Conservation (phyloP, 2,329 filamentous ascomycete genomes). For the Tolypocladium tundrense region DNA sequence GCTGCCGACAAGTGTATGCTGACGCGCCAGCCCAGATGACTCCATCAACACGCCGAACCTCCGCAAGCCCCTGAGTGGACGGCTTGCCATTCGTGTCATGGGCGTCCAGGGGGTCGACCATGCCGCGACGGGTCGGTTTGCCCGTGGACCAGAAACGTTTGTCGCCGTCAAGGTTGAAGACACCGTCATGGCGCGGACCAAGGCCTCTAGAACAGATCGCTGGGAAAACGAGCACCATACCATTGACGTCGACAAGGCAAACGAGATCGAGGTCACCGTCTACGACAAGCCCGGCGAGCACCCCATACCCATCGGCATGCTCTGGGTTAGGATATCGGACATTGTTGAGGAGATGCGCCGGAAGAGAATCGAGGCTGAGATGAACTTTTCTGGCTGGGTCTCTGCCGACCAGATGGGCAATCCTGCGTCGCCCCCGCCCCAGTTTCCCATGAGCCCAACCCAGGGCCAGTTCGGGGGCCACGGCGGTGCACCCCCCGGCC, state of each 20-base stretch:
- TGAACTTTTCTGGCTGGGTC: slow-evolving; percentile 92
- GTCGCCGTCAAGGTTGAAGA: slow-evolving; percentile 97
- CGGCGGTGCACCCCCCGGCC: slow-evolving; percentile 31
- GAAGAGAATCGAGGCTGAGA: slow-evolving; percentile 93
- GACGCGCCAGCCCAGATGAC: slow-evolving; percentile 54
- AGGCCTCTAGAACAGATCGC: slow-evolving; percentile 71
- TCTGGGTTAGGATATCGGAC: slow-evolving; percentile 95
- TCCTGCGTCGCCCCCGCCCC: slow-evolving; percentile 33
- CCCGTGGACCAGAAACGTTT: slow-evolving; percentile 86
- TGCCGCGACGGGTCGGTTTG: slow-evolving; percentile 72
- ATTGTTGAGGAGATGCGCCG: slow-evolving; percentile 95
- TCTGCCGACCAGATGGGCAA: slow-evolving; percentile 90
- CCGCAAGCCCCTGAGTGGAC: slow-evolving; percentile 89
- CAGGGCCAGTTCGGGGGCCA: slow-evolving; percentile 31
- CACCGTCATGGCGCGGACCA: slow-evolving; percentile 78
- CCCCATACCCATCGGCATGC: slow-evolving; percentile 82
- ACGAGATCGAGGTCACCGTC: slow-evolving; percentile 94
- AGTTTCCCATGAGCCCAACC: slow-evolving; percentile 48
- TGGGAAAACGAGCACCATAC: slow-evolving; percentile 90
- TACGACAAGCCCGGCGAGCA: slow-evolving; percentile 93
- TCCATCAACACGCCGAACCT: slow-evolving; percentile 92
- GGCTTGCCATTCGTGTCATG: slow-evolving; percentile 75
- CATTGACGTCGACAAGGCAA: slow-evolving; percentile 94
- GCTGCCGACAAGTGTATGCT: slow-evolving; percentile 6
- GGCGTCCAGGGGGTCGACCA: slow-evolving; percentile 93